These are phyloP conservation scores for Strigomonas galati DNA, from an alignment of 208 protist genomes.

Conservation along the genomic window DNA sequence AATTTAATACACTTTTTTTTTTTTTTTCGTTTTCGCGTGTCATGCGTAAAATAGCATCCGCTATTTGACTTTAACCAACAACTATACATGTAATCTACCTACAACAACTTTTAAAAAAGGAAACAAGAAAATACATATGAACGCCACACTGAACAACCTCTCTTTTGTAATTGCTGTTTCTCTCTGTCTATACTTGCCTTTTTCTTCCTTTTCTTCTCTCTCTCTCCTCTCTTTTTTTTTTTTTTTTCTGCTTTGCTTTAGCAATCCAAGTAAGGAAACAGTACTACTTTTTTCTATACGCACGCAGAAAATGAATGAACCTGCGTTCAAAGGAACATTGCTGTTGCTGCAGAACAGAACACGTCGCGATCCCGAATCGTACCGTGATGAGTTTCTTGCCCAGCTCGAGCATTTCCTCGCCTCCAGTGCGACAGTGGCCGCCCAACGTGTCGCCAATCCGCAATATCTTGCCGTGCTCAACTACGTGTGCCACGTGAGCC, in stretches of 20 bases:
- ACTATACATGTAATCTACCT: too few relatives aligned
- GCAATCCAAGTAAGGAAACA: neutral
- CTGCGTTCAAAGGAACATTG: constrained; percentile 86
- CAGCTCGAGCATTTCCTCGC: constrained; percentile 95
- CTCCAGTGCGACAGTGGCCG: constrained; percentile 83
- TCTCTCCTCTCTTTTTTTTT: constrained; percentile 1
- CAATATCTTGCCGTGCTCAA: constrained; percentile 80
- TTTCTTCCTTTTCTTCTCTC: neutral
- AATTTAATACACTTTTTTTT: neutral
- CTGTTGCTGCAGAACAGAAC: constrained; percentile 95
- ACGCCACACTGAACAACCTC: too few relatives aligned
- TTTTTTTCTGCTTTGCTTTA: neutral
- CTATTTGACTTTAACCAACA: too few relatives aligned
- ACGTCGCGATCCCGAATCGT: constrained; percentile 93
- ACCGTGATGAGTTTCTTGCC: constrained; percentile 94
- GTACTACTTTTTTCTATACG: constrained; percentile 15
- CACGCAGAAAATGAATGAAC: constrained; percentile 3
- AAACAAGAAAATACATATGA: too few relatives aligned
- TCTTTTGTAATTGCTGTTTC: neutral
- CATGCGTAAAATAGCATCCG: too few relatives aligned
- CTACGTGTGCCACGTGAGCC: constrained; percentile 85
- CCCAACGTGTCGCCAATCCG: constrained; percentile 85
- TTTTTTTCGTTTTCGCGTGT: too few relatives aligned
- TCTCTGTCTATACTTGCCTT: too few relatives aligned
- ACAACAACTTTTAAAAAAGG: too few relatives aligned